A percentile compares a stretch with the other conserved stretches of the same genome.
These are phyloP conservation scores for Backusella morwellensis DNA, from an alignment of 192 early-diverging fungal species.

Conservation along the genomic window DNA sequence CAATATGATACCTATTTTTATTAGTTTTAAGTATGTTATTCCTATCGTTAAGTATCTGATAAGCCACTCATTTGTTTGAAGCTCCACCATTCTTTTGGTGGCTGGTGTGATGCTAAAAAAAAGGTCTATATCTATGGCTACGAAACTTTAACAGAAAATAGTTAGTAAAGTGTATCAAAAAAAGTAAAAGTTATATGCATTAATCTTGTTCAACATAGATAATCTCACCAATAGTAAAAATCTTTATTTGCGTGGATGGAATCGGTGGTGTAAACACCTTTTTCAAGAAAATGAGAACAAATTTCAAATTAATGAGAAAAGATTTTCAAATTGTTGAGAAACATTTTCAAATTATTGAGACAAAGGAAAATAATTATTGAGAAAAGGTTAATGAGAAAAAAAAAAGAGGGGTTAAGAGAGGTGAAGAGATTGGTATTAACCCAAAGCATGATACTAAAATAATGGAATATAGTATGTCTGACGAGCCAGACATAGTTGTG, in stretches of 20 bases:
- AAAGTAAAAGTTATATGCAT: background rate
- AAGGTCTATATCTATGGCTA: background rate
- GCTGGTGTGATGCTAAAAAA: background rate
- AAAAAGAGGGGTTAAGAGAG: too few relatives aligned
- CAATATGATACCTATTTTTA: background rate
- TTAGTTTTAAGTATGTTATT: background rate
- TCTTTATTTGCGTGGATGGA: background rate
- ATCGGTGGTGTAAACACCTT: background rate
- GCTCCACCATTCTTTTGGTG: background rate
- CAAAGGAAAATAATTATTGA: too few relatives aligned
- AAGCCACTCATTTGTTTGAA: conserved; percentile 1
- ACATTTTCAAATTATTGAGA: too few relatives aligned
- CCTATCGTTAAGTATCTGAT: background rate
- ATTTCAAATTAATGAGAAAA: too few relatives aligned
- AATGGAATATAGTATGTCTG: too few relatives aligned
- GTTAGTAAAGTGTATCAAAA: background rate
- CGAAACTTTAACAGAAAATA: background rate
- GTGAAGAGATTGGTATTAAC: too few relatives aligned
- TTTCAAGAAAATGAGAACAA: too few relatives aligned
- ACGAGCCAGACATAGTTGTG: too few relatives aligned
- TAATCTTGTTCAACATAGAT: background rate
- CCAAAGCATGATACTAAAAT: too few relatives aligned
- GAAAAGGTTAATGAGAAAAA: too few relatives aligned
- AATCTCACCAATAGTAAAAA: background rate
- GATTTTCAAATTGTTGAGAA: too few relatives aligned